Percentiles rank a stretch among this genome's conserved stretches.
Evolutionary conservation across 2,329 filamentous ascomycete genomes (phyloP).

Genomic region (Sclerotinia subarctica): DNA sequence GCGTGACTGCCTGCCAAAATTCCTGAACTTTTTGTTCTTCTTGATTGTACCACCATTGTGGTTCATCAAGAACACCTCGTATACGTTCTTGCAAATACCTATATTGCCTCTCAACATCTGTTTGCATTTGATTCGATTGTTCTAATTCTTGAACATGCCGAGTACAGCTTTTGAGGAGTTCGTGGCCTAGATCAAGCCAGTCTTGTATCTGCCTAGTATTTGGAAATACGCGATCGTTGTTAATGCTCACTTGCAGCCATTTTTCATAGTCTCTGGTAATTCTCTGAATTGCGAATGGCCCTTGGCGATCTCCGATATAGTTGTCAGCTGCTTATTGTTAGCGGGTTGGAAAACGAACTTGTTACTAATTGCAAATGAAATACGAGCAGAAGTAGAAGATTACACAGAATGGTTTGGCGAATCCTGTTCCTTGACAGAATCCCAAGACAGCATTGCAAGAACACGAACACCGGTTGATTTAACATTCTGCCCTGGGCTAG

Average conservation of each 20-base stretch:
- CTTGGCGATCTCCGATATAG: background rate
- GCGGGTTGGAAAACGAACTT: background rate
- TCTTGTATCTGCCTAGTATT: background rate
- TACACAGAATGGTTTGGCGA: background rate
- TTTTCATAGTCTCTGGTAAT: background rate
- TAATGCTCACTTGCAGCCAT: background rate
- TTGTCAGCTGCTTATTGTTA: slow-evolving; percentile 10
- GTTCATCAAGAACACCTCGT: background rate
- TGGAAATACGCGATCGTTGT: background rate
- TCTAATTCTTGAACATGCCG: background rate
- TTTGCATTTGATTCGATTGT: background rate
- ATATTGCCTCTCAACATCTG: background rate
- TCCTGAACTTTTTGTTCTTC: background rate
- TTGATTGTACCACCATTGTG: background rate
- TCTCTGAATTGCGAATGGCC: background rate
- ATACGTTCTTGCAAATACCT: background rate
- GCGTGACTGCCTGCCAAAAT: background rate
- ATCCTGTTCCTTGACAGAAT: slow-evolving; percentile 17
- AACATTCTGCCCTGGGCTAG: background rate
- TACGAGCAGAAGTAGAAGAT: background rate
- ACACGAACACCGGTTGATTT: background rate
- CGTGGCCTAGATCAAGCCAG: background rate
- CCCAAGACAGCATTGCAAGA: background rate
- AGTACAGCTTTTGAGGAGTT: background rate
- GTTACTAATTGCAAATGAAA: background rate